A percentile compares a stretch with the other conserved stretches of the same genome.
Evolutionary conservation across 2,329 filamentous ascomycete species (phyloP).

Genomic region (Dactylellina leptospora): DNA sequence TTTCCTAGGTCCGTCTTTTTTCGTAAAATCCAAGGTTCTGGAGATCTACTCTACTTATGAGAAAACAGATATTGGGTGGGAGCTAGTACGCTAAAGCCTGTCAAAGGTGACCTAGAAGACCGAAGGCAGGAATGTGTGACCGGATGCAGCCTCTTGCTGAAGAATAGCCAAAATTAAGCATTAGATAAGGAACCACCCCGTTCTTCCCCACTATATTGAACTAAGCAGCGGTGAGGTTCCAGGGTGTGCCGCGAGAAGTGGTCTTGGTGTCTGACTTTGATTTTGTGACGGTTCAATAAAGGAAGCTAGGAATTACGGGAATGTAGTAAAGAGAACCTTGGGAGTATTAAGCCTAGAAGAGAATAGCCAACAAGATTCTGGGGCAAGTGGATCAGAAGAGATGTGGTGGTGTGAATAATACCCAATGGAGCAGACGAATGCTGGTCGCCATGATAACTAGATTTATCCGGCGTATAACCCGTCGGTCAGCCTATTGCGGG

Average conservation of each 20-base stretch:
- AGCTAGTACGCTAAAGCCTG: constrained; percentile 41
- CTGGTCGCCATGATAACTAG: constrained; percentile 16
- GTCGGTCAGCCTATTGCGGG: constrained; percentile 32
- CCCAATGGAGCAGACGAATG: constrained; percentile 26
- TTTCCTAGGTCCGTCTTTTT: constrained; percentile 38
- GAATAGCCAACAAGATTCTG: constrained; percentile 39
- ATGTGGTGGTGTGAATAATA: constrained; percentile 25
- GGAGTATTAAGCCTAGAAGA: constrained; percentile 31
- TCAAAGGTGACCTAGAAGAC: constrained; percentile 27
- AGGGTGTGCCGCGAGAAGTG: constrained; percentile 48
- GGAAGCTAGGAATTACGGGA: constrained; percentile 53
- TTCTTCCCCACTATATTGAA: constrained; percentile 48
- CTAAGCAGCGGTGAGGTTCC: constrained; percentile 26
- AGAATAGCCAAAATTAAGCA: constrained; percentile 54
- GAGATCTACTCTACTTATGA: constrained; percentile 53
- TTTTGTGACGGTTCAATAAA: constrained; percentile 47
- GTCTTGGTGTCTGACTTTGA: constrained; percentile 51
- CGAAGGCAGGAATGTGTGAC: constrained; percentile 46
- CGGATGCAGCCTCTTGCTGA: constrained; percentile 50
- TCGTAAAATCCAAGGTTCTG: constrained; percentile 45
- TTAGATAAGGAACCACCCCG: constrained; percentile 53
- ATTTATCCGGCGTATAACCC: constrained; percentile 50
- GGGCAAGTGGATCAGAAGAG: constrained; percentile 35
- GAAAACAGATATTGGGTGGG: constrained; percentile 36
- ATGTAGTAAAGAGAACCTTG: constrained; percentile 23